Conservation (phyloP, 2,329 filamentous ascomycete genomes). For the Arachnomyces sp. region DNA sequence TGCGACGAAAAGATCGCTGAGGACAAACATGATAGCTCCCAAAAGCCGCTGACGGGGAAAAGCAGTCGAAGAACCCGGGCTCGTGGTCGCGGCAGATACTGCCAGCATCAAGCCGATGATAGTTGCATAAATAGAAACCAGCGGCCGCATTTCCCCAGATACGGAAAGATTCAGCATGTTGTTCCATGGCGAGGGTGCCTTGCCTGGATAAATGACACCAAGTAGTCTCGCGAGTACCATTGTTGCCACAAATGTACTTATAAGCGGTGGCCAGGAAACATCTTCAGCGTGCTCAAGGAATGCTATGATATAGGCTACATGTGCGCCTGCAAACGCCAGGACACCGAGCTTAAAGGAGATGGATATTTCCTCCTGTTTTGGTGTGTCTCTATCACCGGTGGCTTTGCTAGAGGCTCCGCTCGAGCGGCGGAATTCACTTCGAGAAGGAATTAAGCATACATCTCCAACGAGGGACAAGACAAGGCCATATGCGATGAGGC, state of each 20-base stretch:
- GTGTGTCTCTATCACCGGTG: neutral
- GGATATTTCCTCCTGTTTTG: conserved; percentile 11
- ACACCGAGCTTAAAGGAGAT: conserved; percentile 22
- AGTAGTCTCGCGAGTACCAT: conserved; percentile 17
- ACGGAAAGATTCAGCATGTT: conserved; percentile 20
- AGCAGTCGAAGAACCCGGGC: conserved; percentile 1
- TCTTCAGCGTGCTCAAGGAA: conserved; percentile 15
- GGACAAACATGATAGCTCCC: conserved; percentile 24
- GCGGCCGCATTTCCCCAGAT: conserved; percentile 17
- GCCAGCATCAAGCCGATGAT: conserved; percentile 24
- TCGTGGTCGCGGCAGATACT: conserved; percentile 14
- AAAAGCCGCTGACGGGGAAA: conserved; percentile 17
- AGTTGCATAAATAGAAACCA: conserved; percentile 19
- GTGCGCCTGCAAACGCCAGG: conserved; percentile 22
- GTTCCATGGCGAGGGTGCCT: conserved; percentile 3
- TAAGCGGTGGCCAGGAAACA: conserved; percentile 10
- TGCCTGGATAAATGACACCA: conserved; percentile 20
- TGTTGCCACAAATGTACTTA: conserved; percentile 15
- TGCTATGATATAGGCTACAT: conserved; percentile 22
- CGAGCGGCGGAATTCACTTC: conserved; percentile 14
- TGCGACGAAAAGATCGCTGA: conserved; percentile 25
- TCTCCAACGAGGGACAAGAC: conserved; percentile 20
- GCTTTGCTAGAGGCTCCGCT: neutral
- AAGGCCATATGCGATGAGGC: conserved; percentile 18
- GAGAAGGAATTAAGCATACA: conserved; percentile 20